A percentile compares a stretch with the other conserved stretches of the same genome.
Conservation (phyloP, 139 green algal genomes). For the Volvox reticuliferus region DNA sequence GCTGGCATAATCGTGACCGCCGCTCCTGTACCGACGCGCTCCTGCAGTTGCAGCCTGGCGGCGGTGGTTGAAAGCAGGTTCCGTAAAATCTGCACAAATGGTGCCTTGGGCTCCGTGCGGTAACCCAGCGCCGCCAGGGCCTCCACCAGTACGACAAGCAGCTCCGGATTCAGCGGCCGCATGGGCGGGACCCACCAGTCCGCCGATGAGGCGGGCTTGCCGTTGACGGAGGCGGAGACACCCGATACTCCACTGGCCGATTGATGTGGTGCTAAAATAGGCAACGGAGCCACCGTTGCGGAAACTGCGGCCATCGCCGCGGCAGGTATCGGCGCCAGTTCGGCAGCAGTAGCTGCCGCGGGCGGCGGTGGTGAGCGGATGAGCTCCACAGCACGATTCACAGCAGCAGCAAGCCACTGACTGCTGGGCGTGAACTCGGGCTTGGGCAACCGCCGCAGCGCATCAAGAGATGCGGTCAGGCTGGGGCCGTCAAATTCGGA, state of each 20-base stretch:
- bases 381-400: constrained; percentile 8
- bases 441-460: constrained; percentile 35
- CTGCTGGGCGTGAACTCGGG: constrained; percentile 44
- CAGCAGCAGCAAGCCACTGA: constrained; percentile 18
- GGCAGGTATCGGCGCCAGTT: background rate
- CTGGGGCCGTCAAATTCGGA: constrained; percentile 32
- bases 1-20: background rate
- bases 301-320: background rate
- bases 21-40: background rate
- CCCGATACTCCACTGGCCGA: too few relatives aligned
- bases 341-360: background rate
- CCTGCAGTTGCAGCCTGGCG: background rate
- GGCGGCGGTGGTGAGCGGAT: background rate
- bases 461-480: constrained; percentile 7
- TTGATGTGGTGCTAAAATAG: background rate
- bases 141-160: background rate
- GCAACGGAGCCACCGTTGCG: background rate
- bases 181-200: background rate
- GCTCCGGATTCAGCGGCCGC: constrained; percentile 9
- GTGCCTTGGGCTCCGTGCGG: background rate
- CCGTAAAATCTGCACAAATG: background rate
- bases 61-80: background rate
- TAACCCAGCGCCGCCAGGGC: constrained; percentile 34
- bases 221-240: background rate
- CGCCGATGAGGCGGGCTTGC: too few relatives aligned